phyloP scores from a whole-genome alignment of 192 early-diverging fungal genomes.

The Coemansia sp. region DNA sequence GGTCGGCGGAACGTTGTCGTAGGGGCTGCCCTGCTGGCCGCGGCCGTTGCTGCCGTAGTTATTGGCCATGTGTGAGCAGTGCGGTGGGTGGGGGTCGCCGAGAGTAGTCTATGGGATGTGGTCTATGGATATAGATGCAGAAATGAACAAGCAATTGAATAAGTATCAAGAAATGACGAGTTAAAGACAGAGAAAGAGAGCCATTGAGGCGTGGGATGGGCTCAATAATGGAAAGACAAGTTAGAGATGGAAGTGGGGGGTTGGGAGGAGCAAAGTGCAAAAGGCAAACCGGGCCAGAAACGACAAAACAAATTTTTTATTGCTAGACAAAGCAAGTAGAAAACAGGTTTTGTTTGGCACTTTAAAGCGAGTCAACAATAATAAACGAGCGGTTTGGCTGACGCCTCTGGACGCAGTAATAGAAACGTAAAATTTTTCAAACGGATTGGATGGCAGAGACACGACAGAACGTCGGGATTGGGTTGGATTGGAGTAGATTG shows the following conservation, averaged over 20 bases:
- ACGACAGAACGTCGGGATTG: too few relatives aligned
- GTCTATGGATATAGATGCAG: too few relatives aligned
- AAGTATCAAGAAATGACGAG: neutral
- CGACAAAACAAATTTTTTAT: neutral
- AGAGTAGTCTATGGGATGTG: too few relatives aligned
- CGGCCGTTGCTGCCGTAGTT: constrained; percentile 29
- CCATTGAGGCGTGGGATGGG: neutral
- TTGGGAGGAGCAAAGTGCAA: neutral
- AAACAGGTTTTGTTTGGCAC: constrained; percentile 6
- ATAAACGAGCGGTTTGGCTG: too few relatives aligned
- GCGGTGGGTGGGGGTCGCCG: too few relatives aligned
- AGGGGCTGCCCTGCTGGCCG: constrained; percentile 30
- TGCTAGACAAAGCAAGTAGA: neutral
- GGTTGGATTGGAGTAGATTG: too few relatives aligned
- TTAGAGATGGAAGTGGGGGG: too few relatives aligned
- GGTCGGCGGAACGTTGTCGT: constrained; percentile 49
- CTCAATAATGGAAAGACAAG: neutral
- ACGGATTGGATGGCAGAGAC: too few relatives aligned
- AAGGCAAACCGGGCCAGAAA: neutral
- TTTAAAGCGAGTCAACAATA: too few relatives aligned
- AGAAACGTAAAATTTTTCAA: too few relatives aligned
- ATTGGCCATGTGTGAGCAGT: constrained; percentile 42
- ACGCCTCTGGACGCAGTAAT: too few relatives aligned
- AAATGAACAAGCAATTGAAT: too few relatives aligned
- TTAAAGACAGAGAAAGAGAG: neutral